Percentiles rank a stretch among this genome's conserved stretches.
Conservation (phyloP, 768 basidiomycete species). For the Termitomyces bulborhizus region DNA sequence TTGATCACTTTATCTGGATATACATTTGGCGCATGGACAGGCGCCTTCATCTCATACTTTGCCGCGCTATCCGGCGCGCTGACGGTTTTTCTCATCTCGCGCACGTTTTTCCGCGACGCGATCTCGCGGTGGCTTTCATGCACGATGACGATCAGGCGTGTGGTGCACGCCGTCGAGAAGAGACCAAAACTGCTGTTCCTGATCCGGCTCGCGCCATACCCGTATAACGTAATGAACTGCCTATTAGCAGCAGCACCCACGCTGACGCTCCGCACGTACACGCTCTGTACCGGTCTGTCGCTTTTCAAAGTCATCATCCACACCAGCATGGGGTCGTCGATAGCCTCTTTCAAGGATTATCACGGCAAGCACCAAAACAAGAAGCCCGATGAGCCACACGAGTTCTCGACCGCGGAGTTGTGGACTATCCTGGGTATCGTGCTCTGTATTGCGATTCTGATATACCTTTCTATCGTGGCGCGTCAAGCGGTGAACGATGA, state of each 20-base stretch:
- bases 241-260: constrained; percentile 84
- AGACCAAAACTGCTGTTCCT: constrained; percentile 85
- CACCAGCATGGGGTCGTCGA: constrained; percentile 80
- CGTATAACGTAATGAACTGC: constrained; percentile 94
- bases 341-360: constrained; percentile 76
- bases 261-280: constrained; percentile 74
- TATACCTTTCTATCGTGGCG: constrained; percentile 79
- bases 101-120: constrained; percentile 60
- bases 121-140: constrained; percentile 72
- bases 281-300: constrained; percentile 72
- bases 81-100: constrained; percentile 75
- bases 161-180: constrained; percentile 82
- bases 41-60: constrained; percentile 81
- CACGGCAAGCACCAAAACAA: constrained; percentile 33
- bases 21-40: constrained; percentile 79
- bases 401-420: constrained; percentile 45
- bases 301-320: constrained; percentile 89
- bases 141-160: constrained; percentile 67
- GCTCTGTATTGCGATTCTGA: constrained; percentile 67
- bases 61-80: constrained; percentile 84
- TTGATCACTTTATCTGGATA: constrained; percentile 90
- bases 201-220: constrained; percentile 88
- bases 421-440: constrained; percentile 66
- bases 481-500: constrained; percentile 54
- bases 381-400: constrained; percentile 30